Percentiles rank a stretch among this genome's conserved stretches.
Conservation (phyloP, 805 yeast genomes). For the Clavispora vitiphila region DNA sequence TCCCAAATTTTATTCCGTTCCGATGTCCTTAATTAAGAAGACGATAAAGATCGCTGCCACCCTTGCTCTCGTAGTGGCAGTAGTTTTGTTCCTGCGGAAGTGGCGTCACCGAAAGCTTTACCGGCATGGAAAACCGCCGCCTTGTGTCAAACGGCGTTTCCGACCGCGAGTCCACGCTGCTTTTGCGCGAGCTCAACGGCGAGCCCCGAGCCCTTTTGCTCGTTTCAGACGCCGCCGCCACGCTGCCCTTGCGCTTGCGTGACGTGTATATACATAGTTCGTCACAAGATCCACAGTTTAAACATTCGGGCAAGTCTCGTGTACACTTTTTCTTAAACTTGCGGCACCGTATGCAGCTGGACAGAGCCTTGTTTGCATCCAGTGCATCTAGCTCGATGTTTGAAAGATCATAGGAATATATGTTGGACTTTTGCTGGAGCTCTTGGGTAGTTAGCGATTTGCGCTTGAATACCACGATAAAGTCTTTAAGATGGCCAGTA, state of each 20-base stretch:
- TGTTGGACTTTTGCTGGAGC: slow-evolving; percentile 10
- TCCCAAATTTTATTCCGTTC: background rate
- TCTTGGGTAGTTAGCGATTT: slow-evolving; percentile 17
- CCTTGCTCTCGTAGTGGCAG: background rate
- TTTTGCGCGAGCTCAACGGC: slow-evolving; percentile 1
- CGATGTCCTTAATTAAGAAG: slow-evolving; percentile 1
- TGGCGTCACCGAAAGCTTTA: background rate
- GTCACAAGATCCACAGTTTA: slow-evolving; percentile 25
- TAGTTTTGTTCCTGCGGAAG: background rate
- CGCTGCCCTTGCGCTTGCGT: slow-evolving; percentile 13
- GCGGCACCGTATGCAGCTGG: slow-evolving; percentile 29
- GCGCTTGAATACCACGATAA: slow-evolving; percentile 26
- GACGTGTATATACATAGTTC: slow-evolving; percentile 25
- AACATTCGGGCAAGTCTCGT: slow-evolving; percentile 27
- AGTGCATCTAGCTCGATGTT: slow-evolving; percentile 17
- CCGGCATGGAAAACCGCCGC: slow-evolving; percentile 2
- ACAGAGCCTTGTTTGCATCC: slow-evolving; percentile 19
- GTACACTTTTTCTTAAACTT: slow-evolving; percentile 28
- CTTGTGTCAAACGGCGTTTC: background rate
- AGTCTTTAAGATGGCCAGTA: slow-evolving; percentile 8
- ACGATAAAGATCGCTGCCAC: slow-evolving; percentile 4
- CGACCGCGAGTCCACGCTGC: background rate
- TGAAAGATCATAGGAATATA: slow-evolving; percentile 18
- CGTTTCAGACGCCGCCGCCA: background rate
- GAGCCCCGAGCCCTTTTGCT: background rate